phyloP scores from a whole-genome alignment of 2,329 filamentous ascomycete genomes.

The Xylariaceae sp. region DNA sequence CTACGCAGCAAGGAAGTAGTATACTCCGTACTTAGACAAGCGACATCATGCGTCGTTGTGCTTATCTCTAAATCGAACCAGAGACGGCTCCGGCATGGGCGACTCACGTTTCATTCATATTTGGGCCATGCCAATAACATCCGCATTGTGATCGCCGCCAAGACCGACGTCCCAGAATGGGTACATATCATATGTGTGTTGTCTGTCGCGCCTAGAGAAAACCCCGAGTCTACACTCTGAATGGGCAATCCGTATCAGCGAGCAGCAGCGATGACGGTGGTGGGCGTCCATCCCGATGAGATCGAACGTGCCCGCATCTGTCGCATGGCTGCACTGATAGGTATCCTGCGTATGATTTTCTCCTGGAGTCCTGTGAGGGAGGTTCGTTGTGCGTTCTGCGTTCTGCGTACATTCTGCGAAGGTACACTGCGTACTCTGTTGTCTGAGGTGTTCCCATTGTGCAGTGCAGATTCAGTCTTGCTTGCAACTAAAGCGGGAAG shows the following conservation, averaged over 20 bases:
- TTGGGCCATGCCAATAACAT: not conserved
- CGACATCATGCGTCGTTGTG: slow-evolving; percentile 2
- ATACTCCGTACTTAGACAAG: not conserved
- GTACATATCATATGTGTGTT: slow-evolving; percentile 1
- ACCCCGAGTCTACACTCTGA: not conserved
- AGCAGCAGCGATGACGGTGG: not conserved
- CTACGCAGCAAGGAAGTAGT: not conserved
- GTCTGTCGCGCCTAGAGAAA: not conserved
- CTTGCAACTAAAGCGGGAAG: not conserved
- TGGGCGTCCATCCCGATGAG: not conserved
- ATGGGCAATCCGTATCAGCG: not conserved
- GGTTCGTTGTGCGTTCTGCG: no score
- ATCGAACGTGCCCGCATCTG: not conserved
- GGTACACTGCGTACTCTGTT: not conserved
- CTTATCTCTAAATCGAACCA: not conserved
- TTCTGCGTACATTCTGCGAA: no score
- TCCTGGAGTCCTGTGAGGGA: no score
- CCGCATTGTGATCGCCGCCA: not conserved
- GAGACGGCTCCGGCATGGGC: slow-evolving; percentile 8
- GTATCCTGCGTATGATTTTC: no score
- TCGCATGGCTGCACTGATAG: not conserved
- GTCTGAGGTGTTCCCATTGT: not conserved
- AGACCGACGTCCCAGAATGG: not conserved
- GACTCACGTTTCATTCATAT: not conserved
- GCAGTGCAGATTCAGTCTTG: not conserved